Conservation (phyloP, 352 stramenopile species). For the Nothophytophthora sp. region DNA sequence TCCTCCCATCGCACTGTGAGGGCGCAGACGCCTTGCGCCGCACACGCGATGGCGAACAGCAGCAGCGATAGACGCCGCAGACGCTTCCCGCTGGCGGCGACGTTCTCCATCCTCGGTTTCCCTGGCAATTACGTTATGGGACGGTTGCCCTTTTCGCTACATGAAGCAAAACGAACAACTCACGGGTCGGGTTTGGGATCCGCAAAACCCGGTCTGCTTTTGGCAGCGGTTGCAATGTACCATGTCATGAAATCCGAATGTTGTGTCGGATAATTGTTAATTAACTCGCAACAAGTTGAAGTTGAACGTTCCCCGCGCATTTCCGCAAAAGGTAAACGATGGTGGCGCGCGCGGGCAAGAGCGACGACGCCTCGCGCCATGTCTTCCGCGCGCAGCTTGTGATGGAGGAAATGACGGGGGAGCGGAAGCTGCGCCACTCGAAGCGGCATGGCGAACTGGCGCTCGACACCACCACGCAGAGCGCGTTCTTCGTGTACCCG, state of each 20-base stretch:
- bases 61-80: conserved; percentile 13
- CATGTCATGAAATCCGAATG: too few relatives aligned
- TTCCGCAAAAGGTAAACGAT: too few relatives aligned
- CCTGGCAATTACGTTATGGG: too few relatives aligned
- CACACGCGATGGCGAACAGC: conserved; percentile 11
- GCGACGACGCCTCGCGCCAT: not conserved
- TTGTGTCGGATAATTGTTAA: too few relatives aligned
- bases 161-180: too few relatives aligned
- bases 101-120: not conserved
- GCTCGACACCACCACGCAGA: conserved; percentile 32
- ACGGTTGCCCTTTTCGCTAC: too few relatives aligned
- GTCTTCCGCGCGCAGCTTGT: conserved; percentile 37
- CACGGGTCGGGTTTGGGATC: too few relatives aligned
- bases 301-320: conserved; percentile 5
- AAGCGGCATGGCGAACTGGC: conserved; percentile 41
- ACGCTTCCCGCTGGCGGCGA: not conserved
- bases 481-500: conserved; percentile 46
- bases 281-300: too few relatives aligned
- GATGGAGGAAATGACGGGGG: conserved; percentile 12
- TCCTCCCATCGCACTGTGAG: conserved; percentile 26
- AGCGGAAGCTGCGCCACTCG: conserved; percentile 26
- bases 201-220: too few relatives aligned
- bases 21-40: conserved; percentile 3
- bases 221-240: too few relatives aligned
- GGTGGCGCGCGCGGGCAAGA: conserved; percentile 11